Conservation (phyloP, 164 flowering plant species). For the Sedum album region DNA sequence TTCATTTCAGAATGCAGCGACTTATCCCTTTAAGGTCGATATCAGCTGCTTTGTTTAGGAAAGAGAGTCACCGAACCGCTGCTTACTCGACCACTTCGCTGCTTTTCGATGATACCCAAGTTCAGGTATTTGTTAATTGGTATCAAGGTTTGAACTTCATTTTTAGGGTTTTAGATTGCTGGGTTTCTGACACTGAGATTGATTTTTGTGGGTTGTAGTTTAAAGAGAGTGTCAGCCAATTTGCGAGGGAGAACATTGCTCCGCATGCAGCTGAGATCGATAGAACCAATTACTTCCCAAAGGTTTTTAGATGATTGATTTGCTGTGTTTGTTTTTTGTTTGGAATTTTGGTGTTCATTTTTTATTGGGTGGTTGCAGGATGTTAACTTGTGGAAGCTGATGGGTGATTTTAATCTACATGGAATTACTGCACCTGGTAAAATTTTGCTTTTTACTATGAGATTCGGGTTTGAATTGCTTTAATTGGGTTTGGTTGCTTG, state of each 20-base stretch:
- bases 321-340: background rate
- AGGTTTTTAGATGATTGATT: conserved; percentile 30
- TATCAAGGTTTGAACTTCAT: background rate
- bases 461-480: background rate
- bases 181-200: background rate
- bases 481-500: background rate
- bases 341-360: background rate
- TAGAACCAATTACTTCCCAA: conserved; percentile 66
- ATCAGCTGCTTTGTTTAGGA: conserved; percentile 19
- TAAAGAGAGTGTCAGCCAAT: conserved; percentile 84
- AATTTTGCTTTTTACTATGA: background rate
- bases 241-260: conserved; percentile 83
- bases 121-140: conserved; percentile 38
- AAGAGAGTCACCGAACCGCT: conserved; percentile 16
- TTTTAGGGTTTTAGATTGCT: too few relatives aligned
- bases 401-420: conserved; percentile 95
- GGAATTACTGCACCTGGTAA: conserved; percentile 97
- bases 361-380: conserved; percentile 33
- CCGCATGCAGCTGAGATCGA: conserved; percentile 82
- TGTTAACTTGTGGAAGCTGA: conserved; percentile 89
- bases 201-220: conserved; percentile 40
- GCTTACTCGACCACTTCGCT: conserved; percentile 54
- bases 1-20: conserved; percentile 38
- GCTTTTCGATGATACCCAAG: conserved; percentile 83
- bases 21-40: conserved; percentile 33